Conservation (phyloP, 768 basidiomycete species). For the Pleurotus djamor region DNA sequence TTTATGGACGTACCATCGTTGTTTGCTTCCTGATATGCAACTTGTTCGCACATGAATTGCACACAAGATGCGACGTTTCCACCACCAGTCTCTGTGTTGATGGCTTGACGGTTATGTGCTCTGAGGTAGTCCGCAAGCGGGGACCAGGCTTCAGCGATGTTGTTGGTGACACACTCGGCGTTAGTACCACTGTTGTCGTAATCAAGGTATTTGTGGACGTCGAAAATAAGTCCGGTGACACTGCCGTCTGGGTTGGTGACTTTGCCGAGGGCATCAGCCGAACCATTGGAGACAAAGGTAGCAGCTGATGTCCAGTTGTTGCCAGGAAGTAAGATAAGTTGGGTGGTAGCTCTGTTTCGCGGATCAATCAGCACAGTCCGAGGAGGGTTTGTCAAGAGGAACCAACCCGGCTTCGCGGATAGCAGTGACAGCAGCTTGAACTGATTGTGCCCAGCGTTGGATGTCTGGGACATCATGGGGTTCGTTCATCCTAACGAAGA, state of each 20-base stretch:
- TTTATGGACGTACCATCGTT: slow-evolving; percentile 44
- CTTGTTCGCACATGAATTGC: slow-evolving; percentile 40
- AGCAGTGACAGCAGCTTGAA: slow-evolving; percentile 61
- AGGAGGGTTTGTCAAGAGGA: neutral
- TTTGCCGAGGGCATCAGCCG: slow-evolving; percentile 42
- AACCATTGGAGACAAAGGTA: slow-evolving; percentile 48
- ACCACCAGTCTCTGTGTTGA: slow-evolving; percentile 63
- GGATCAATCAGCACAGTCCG: too few species aligned
- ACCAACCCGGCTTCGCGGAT: slow-evolving; percentile 52
- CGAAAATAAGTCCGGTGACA: slow-evolving; percentile 47
- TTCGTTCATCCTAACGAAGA: slow-evolving; percentile 51
- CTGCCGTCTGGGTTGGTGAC: slow-evolving; percentile 46
- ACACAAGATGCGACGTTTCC: slow-evolving; percentile 49
- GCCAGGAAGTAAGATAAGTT: slow-evolving; percentile 59
- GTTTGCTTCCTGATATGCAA: slow-evolving; percentile 42
- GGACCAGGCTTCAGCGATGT: slow-evolving; percentile 43
- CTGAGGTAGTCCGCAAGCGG: slow-evolving; percentile 50
- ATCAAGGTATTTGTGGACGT: slow-evolving; percentile 48
- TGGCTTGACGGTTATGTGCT: slow-evolving; percentile 45
- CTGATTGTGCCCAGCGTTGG: slow-evolving; percentile 42
- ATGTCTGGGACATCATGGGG: slow-evolving; percentile 57
- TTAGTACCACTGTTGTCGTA: slow-evolving; percentile 14
- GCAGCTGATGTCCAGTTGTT: slow-evolving; percentile 54
- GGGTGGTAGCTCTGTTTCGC: slow-evolving; percentile 40
- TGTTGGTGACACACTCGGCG: slow-evolving; percentile 49